Evolutionary conservation across 1,284 basidiomycete genomes (phyloP), one percentile per base, ranked within the genome.

Genomic region (Leccinum griseonigrum): DNA sequence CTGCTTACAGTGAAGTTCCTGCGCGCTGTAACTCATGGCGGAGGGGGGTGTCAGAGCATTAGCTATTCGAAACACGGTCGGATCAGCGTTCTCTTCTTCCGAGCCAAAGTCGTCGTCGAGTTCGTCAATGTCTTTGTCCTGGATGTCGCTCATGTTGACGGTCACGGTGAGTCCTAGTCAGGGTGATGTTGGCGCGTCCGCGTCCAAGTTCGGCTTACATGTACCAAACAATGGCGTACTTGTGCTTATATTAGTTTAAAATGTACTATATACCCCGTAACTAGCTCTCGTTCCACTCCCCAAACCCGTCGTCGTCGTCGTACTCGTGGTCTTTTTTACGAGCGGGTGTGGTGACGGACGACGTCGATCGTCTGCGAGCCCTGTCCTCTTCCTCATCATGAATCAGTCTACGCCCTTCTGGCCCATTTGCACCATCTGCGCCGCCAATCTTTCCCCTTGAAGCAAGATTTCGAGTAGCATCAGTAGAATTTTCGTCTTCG

Each of bases 1-100:
- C 4, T 1, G 71, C 81, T 65, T 59, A 88, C 87, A 68, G 68
- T 89, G 85, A 2, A 90, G 75, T 53, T 84, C 72, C 36, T 74
- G 66, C 11, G 85, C 83, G 5, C 78, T 77, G 63, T 78, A 76
- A 31, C 74, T 70, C 62, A 72, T 69, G 0, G 77, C 75, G 7
- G 68, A 64, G 0, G 81, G 79, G 2, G 74, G 74, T 0, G 68
- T 70, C 53, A 88, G 71, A 14, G 79, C 73, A 16, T 80, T 75
- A 26, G 74, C 71, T 60, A 88, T 79, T 64, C 74, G 79, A 71
- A 86, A 86, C 22, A 72, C 72, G 62, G 77, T 77, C 2, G 78
- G 74, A 32, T 79, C 75, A 4, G 72, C 68, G 14, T 68, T 59
- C 22, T 76, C 75, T 22, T 78, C 77, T 1, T 81, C 78, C 63